Base-by-base conservation (phyloP, 345 rosid species). In the Dipteronia sinensis region DNA sequence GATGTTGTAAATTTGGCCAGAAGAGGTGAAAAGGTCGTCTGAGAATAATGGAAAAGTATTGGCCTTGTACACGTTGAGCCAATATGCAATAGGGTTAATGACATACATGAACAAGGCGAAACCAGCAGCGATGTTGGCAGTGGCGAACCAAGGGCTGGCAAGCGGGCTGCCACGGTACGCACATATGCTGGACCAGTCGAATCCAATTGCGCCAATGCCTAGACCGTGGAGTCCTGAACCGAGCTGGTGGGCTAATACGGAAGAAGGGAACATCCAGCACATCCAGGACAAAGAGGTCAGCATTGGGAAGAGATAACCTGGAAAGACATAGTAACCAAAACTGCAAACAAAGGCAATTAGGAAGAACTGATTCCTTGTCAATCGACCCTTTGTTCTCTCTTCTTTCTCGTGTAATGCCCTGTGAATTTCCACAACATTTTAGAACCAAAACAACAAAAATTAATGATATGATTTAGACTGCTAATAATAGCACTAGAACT, bases 121-220 rank as follows among this genome's bases (percentile, higher is more conserved):
- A 40, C 95, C 95, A 46, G 65, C 85, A 16, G 92, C 95, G 10
- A 89, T 72, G 76, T 91, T 91, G 69, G 86, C 95, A 63, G 95
- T 89, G 16, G 95, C 95, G 65, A 91, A 91, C 95, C 93, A 91
- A 0, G 95, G 93, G 71, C 95, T 91, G 23, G 89, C 93, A 51
- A 91, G 81, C 3, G 93, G 95, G 75, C 95, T 91, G 0, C 90
- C 91, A 1, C 88, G 90, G 84, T 89, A 91, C 1, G 95, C 70
- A 16, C 89, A 91, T 22, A 86, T 71, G 80, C 86, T 91, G 11
- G 95, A 88, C 95, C 95, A 91, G 29, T 91, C 95, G 56, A 91
- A 76, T 10, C 93, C 95, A 7, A 88, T 22, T 10, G 89, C 84
- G 38, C 89, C 91, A 47, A 91, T 23, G 22, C 92, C 92, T 61